Evolutionary conservation across 225 moss, liverwort and hornwort genomes (phyloP).

Genomic region (Lunularia cruciata): DNA sequence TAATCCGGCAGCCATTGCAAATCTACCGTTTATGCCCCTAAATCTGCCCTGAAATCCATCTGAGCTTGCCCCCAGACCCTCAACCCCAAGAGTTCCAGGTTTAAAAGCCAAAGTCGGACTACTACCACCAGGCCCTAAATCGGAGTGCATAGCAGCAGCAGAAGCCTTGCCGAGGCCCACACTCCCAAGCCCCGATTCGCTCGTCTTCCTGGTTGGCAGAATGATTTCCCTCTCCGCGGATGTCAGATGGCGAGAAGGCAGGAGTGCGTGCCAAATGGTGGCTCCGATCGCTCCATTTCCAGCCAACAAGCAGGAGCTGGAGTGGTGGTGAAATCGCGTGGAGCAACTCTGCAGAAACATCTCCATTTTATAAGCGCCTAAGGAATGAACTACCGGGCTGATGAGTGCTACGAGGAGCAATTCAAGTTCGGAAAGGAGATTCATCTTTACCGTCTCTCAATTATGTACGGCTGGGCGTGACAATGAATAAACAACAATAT

Average conservation of each 20-base stretch:
- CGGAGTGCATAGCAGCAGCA: constrained; percentile 24
- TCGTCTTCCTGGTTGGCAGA: constrained; percentile 38
- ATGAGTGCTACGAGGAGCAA: neutral
- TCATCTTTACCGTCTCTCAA: constrained; percentile 1
- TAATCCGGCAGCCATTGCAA: constrained; percentile 72
- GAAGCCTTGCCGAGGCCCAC: constrained; percentile 37
- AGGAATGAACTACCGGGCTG: neutral
- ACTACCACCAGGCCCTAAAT: constrained; percentile 22
- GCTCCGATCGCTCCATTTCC: constrained; percentile 76
- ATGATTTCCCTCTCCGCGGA: constrained; percentile 61
- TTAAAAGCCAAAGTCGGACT: constrained; percentile 33
- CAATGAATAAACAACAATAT: neutral
- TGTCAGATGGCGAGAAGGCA: constrained; percentile 75
- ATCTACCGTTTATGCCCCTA: constrained; percentile 62
- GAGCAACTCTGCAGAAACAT: constrained; percentile 32
- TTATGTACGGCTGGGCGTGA: neutral
- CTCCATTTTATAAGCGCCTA: neutral
- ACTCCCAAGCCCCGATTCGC: constrained; percentile 39
- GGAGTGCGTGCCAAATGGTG: constrained; percentile 86
- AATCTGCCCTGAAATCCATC: constrained; percentile 48
- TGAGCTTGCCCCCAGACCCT: constrained; percentile 38
- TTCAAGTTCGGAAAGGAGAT: neutral
- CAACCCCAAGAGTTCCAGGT: constrained; percentile 38
- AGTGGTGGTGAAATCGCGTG: constrained; percentile 65
- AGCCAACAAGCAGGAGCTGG: constrained; percentile 78